Percentiles rank a stretch among this genome's conserved stretches.
Conservation (phyloP, 352 stramenopile species). For the Stramenopiles sp. region DNA sequence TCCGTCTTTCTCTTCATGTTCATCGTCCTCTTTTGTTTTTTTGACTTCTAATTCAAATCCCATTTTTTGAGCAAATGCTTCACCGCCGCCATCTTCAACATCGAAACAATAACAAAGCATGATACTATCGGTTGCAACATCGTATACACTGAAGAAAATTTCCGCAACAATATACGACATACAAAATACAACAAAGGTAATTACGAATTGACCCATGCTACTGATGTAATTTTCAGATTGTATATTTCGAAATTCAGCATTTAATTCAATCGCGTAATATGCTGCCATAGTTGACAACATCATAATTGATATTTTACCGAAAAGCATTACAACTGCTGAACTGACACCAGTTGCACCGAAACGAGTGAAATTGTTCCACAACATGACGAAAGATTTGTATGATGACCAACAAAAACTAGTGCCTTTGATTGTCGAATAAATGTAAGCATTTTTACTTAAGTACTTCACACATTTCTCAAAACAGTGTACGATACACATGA, state of each 20-base stretch:
- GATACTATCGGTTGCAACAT: constrained; percentile 53
- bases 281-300: constrained; percentile 47
- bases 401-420: constrained; percentile 55
- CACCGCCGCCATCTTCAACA: too few species aligned
- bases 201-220: constrained; percentile 34
- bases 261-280: constrained; percentile 34
- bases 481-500: constrained; percentile 60
- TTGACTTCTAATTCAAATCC: too few species aligned
- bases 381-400: constrained; percentile 79
- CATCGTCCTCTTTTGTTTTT: too few species aligned
- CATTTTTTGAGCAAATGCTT: too few species aligned
- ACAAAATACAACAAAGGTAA: constrained; percentile 28
- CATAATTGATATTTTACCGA: constrained; percentile 65
- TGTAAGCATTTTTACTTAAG: constrained; percentile 63
- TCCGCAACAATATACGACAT: constrained; percentile 41
- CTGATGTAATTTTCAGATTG: constrained; percentile 45
- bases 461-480: constrained; percentile 70
- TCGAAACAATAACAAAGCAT: constrained; percentile 46
- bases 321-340: constrained; percentile 47
- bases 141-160: constrained; percentile 54
- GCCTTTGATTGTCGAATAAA: constrained; percentile 63
- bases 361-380: constrained; percentile 74
- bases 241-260: constrained; percentile 42
- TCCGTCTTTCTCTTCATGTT: too few species aligned
- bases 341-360: constrained; percentile 59